phyloP scores from a whole-genome alignment of 441 rosid species.

The Rhodomyrtus psidioides region DNA sequence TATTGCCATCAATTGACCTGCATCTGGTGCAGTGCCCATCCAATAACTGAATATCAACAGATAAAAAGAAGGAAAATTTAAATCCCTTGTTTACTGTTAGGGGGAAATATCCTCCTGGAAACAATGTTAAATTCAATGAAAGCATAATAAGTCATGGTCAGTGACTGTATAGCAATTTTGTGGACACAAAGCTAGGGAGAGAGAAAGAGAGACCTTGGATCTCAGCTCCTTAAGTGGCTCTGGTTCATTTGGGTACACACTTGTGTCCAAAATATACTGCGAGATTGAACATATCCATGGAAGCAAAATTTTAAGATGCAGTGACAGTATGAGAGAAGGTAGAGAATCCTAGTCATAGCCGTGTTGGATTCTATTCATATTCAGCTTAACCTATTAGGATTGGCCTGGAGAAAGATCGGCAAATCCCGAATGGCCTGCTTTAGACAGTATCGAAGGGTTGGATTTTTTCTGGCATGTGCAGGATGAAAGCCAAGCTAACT shows the following conservation, averaged over 20 bases:
- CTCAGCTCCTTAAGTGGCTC: constrained; percentile 45
- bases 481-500: background rate
- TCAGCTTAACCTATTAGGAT: background rate
- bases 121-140: background rate
- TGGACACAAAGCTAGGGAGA: background rate
- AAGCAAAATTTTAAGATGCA: background rate
- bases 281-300: background rate
- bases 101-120: background rate
- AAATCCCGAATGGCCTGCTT: background rate
- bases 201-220: constrained; percentile 22
- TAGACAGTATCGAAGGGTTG: background rate
- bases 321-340: background rate
- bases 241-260: constrained; percentile 47
- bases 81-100: background rate
- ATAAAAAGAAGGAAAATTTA: background rate
- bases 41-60: constrained; percentile 7
- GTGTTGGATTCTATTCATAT: background rate
- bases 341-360: background rate
- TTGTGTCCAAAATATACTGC: constrained; percentile 51
- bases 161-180: background rate
- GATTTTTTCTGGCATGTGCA: background rate
- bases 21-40: constrained; percentile 44
- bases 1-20: constrained; percentile 39
- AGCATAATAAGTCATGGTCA: background rate
- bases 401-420: background rate